Evolutionary conservation across 192 early-diverging fungal species (phyloP).

Genomic region (Phlyctochytrium arcticum): DNA sequence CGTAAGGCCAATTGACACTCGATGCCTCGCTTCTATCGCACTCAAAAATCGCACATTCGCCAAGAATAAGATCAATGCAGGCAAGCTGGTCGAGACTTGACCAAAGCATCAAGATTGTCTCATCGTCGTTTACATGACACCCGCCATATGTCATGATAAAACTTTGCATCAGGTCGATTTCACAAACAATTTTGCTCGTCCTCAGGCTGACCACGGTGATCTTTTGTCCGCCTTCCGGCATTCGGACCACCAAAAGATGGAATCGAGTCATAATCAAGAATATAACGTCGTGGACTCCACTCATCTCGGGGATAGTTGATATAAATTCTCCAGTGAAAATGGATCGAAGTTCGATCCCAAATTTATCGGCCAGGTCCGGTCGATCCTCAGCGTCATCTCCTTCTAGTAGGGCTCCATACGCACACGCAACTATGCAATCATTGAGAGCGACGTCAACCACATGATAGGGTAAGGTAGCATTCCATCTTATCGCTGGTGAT

Average conservation of each 20-base stretch:
- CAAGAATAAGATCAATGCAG: not conserved
- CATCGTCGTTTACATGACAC: conserved; percentile 12
- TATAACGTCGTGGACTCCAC: conserved; percentile 5
- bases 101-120: conserved; percentile 13
- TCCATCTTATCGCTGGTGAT: conserved; percentile 1
- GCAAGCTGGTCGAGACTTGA: conserved; percentile 5
- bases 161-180: conserved; percentile 5
- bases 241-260: conserved; percentile 2
- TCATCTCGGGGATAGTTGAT: not conserved
- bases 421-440: conserved; percentile 9
- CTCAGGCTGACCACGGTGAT: conserved; percentile 7
- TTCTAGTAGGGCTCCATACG: conserved; percentile 6
- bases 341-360: conserved; percentile 13
- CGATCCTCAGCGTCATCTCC: not conserved
- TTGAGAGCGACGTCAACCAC: conserved; percentile 20
- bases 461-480: not conserved
- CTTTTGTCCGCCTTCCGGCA: not conserved
- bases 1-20: conserved; percentile 3
- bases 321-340: conserved; percentile 1
- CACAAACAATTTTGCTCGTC: not conserved
- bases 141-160: conserved; percentile 13
- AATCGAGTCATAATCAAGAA: conserved; percentile 8
- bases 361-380: not conserved
- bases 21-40: not conserved
- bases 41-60: not conserved